Conservation (phyloP, 441 rosid genomes). For the Manihot esculenta region DNA sequence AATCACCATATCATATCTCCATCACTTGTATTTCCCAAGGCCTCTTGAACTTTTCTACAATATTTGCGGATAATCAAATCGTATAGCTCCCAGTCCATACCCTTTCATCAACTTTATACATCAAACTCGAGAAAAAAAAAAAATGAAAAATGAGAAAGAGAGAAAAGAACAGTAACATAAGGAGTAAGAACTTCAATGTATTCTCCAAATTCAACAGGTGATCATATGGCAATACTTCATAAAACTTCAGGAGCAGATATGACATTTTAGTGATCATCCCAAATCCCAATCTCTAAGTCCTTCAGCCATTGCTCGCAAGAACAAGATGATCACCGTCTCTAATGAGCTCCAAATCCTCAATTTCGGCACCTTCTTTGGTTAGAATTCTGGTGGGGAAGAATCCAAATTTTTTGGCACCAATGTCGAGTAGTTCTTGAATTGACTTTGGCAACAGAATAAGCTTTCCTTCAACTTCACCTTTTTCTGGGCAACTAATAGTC, state of each 20-base stretch:
- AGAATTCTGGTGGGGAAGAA: conserved; percentile 48
- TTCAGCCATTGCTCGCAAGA: conserved; percentile 35
- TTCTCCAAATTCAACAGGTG: too few relatives aligned
- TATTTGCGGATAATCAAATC: not conserved
- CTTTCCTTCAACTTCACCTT: conserved; percentile 45
- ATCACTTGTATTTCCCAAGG: too few relatives aligned
- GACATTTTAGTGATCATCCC: not conserved
- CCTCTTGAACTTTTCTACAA: too few relatives aligned
- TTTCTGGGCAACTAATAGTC: conserved; percentile 58
- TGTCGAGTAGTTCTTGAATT: conserved; percentile 54
- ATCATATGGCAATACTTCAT: too few relatives aligned
- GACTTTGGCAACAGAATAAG: conserved; percentile 58
- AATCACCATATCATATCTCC: too few relatives aligned
- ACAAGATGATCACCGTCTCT: conserved; percentile 88
- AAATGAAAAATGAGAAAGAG: too few relatives aligned
- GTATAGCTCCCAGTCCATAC: too few relatives aligned
- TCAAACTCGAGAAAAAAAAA: too few relatives aligned
- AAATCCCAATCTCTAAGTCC: not conserved
- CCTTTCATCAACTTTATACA: not conserved
- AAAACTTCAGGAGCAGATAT: too few relatives aligned
- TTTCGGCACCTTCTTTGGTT: conserved; percentile 64
- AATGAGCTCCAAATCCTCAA: conserved; percentile 68
- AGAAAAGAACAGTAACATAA: too few relatives aligned
- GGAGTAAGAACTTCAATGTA: too few relatives aligned
- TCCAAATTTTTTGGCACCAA: conserved; percentile 63